Conservation (phyloP, 2,329 filamentous ascomycete species). For the Penicillium sp. region DNA sequence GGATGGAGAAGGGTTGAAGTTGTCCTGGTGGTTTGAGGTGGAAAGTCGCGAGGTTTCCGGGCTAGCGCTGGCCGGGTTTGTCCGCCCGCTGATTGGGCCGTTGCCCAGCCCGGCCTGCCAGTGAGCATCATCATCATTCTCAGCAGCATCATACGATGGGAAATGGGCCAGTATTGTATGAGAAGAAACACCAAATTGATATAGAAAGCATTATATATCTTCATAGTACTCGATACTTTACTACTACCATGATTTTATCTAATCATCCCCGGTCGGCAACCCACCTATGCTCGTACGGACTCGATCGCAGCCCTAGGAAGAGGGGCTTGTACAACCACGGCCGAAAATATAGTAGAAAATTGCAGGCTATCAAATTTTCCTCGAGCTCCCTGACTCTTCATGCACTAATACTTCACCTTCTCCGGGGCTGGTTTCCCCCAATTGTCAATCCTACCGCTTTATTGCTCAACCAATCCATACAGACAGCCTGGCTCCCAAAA, state of each 20-base stretch:
- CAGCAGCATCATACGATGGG: constrained; percentile 17
- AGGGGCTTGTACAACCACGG: constrained; percentile 11
- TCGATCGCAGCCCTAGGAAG: constrained; percentile 5
- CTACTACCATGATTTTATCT: not conserved
- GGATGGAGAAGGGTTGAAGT: constrained; percentile 42
- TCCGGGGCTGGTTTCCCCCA: not conserved
- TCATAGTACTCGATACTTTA: not conserved
- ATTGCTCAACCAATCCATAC: not conserved
- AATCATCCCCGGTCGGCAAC: not conserved
- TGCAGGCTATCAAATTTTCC: not conserved
- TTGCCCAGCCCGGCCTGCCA: constrained; percentile 29
- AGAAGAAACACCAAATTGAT: not conserved
- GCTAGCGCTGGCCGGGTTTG: constrained; percentile 45
- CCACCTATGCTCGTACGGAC: constrained; percentile 1
- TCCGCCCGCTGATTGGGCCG: constrained; percentile 42
- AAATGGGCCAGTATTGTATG: not conserved
- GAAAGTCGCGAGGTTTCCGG: constrained; percentile 46
- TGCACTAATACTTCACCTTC: not conserved
- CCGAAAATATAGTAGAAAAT: not conserved
- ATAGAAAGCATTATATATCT: not conserved
- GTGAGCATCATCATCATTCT: constrained; percentile 32
- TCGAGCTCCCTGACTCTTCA: not conserved
- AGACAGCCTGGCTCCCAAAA: not conserved
- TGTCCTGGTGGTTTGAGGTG: constrained; percentile 49
- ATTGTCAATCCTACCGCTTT: not conserved